Base-by-base conservation (phyloP, 768 basidiomycete species). In the Collybia nuda region DNA sequence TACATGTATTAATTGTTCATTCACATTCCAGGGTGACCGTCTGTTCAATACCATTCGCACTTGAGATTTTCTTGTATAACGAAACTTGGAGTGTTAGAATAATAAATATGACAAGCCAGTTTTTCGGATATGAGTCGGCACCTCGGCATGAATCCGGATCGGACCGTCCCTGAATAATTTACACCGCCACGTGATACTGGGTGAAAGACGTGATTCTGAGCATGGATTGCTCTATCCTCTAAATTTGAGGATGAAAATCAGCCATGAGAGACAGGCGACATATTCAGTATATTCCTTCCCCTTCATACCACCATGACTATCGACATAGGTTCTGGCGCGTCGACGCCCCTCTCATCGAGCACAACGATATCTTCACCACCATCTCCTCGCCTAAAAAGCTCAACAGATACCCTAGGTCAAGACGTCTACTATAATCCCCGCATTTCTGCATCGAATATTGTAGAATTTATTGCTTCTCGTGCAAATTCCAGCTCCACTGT, bases 11-110 rank as follows among this genome's bases (percentile, higher is more conserved):
- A 12, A 19, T 9, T 9, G 19, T 43, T 56, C 29, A 59, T 39
- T n/a, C 14, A 2, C n/a, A 11, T 29, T 38, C n/a, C 56, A 93
- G 90, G 93, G 93, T 2, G 93, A 95, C 59, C 85, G 93, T 8
- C 66, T 93, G 52, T 93, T 89, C 73, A 87, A 88, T 61, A 92
- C 92, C 0, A 59, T 82, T n/a, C 72, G 70, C 19, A 55, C 64
- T 43, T 79, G 63, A 60, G 12, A 17, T 12, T 3, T 15, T 28
- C 14, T 42, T 21, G 35, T 44, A 35, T 37, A 23, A 28, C 24
- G 6, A 21, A 23, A 41, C 24, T n/a, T n/a, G 23, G 19, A 26
- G 24, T 26, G 24, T 4, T 4, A 26, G 24, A 32, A 11, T 32
- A 11, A 6, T 11, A 32, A 6, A 11, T 32, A 32, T 32, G 32